Evolutionary conservation across 225 moss, liverwort and hornwort genomes (phyloP), one percentile per base, ranked within the genome.

Genomic region (Physcomitrellopsis africana): DNA sequence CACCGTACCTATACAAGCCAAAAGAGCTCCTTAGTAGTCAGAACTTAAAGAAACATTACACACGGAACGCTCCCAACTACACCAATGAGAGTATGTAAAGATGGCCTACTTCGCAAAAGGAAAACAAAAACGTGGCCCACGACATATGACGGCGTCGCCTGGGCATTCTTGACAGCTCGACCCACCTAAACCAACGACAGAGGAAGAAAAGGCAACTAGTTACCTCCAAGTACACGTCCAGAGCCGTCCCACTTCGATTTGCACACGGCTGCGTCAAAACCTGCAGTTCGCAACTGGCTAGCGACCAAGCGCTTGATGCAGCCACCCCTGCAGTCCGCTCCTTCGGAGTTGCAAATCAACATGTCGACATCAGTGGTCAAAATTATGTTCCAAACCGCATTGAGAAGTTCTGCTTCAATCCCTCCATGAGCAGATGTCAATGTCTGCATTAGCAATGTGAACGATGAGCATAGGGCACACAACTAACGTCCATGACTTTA

Each of bases 231-330:
- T 26, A 89, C 57, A 51, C 81, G 70, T 37, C 82, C 84, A 9
- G 91, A 87, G 69, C 78, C 85, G 29, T 78, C 81, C 88, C 88
- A 87, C 53, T 79, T 78, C 19, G 90, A 94, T 80, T 90, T 92
- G 83, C 94, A 94, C 15, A 92, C 81, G 20, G 85, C 87, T 63
- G 94, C 88, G 70, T 94, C 84, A 62, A 87, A 92, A 17, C 88
- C 90, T 41, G 75, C 78, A 12, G 80, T 73, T 62, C 84, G 80
- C 69, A 94, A 82, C 23, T 85, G 82, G 45, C 76, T 79, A 8
- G 84, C 85, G 8, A 94, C 77, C 76, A 92, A 77, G 73, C 92
- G 92, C 79, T 92, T 92, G 67, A 86, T 79, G 67, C 92, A 94
- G 23, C 80, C 86, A 66, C 89, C 92, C 75, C 84, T 81, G 86